Evolutionary conservation across 768 basidiomycete species (phyloP).

Genomic region (Pluteus cervinus): DNA sequence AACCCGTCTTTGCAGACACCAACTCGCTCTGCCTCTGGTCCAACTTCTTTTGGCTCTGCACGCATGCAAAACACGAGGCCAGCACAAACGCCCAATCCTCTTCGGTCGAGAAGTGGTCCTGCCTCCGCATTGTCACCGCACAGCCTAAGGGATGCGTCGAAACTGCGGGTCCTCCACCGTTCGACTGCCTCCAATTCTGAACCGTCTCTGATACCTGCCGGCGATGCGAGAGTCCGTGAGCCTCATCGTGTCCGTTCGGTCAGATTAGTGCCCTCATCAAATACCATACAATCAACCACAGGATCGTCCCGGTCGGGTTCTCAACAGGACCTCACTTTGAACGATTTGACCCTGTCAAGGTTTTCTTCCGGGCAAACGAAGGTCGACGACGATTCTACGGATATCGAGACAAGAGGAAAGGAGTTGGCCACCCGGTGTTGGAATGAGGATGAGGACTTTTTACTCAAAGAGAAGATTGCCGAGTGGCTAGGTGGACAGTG

Average conservation of each 20-base stretch:
- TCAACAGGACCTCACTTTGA: slow-evolving; percentile 46
- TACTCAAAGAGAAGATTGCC: slow-evolving; percentile 88
- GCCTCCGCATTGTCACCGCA: slow-evolving; percentile 18
- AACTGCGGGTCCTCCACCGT: slow-evolving; percentile 60
- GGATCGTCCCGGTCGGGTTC: slow-evolving; percentile 28
- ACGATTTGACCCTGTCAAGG: slow-evolving; percentile 40
- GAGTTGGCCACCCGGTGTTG: slow-evolving; percentile 76
- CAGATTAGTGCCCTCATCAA: slow-evolving; percentile 8
- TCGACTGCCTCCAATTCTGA: slow-evolving; percentile 76
- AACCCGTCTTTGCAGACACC: slow-evolving; percentile 41
- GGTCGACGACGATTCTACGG: slow-evolving; percentile 44
- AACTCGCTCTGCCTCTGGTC: slow-evolving; percentile 21
- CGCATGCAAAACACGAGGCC: slow-evolving; percentile 28
- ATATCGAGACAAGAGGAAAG: slow-evolving; percentile 59
- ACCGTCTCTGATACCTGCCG: slow-evolving; percentile 63
- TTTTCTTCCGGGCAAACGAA: slow-evolving; percentile 39
- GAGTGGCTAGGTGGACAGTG: slow-evolving; percentile 94
- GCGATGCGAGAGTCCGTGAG: slow-evolving; percentile 44
- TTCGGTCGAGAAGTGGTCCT: slow-evolving; percentile 37
- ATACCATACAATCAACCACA: slow-evolving; percentile 9
- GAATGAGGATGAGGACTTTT: slow-evolving; percentile 79
- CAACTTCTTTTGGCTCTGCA: slow-evolving; percentile 26
- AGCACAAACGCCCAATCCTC: slow-evolving; percentile 33
- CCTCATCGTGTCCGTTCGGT: slow-evolving; percentile 10
- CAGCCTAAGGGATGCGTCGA: slow-evolving; percentile 25